Percentiles rank a stretch among this genome's conserved stretches.
phyloP scores from a whole-genome alignment of 139 green algal species.

The Chlorella sp. region DNA sequence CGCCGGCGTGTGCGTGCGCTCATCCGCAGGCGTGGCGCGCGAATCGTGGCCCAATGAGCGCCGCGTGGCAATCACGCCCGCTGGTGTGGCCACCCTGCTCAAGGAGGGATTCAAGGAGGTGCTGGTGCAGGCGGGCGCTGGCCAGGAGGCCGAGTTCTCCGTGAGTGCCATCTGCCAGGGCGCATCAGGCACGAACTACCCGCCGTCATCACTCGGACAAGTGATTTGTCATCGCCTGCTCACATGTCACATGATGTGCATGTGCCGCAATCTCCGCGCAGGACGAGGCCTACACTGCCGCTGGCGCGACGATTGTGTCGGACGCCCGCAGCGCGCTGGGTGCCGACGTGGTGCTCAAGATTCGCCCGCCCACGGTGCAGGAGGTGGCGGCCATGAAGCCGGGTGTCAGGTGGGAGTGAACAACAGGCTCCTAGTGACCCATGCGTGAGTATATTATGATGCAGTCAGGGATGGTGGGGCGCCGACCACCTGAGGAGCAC shows the following conservation, averaged over 20 bases:
- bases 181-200: background rate
- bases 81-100: constrained; percentile 38
- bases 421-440: no score
- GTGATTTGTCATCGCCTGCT: background rate
- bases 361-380: constrained; percentile 45
- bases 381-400: constrained; percentile 61
- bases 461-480: no score
- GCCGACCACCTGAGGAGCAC: no score
- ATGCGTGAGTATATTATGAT: no score
- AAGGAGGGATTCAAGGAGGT: constrained; percentile 75
- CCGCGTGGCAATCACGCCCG: constrained; percentile 61
- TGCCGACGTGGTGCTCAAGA: constrained; percentile 61
- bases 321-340: constrained; percentile 35
- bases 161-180: constrained; percentile 22
- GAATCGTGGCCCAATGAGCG: constrained; percentile 53
- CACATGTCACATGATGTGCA: background rate
- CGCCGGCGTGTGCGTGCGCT: background rate
- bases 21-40: constrained; percentile 58
- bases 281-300: constrained; percentile 56
- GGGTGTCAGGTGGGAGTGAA: constrained; percentile 27
- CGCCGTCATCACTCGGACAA: background rate
- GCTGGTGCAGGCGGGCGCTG: constrained; percentile 64
- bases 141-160: constrained; percentile 58
- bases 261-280: constrained; percentile 25
- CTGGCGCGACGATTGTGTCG: constrained; percentile 55